Evolutionary conservation across 2,329 filamentous ascomycete genomes (phyloP).

Genomic region (Cladosporium cucumerinum): DNA sequence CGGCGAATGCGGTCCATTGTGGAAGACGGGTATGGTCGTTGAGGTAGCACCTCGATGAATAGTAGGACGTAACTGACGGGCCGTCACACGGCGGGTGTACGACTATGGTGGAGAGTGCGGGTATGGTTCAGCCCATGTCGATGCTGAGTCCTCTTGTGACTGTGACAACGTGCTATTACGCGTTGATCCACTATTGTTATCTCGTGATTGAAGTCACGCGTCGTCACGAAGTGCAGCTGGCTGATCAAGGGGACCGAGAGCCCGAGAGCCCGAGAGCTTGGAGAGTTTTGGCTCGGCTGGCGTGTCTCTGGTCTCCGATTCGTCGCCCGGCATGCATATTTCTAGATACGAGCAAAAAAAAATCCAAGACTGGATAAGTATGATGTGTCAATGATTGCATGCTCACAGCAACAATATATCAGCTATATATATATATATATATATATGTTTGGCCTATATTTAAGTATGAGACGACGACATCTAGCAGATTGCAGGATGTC

Average conservation of each 20-base stretch:
- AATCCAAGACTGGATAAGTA: background rate
- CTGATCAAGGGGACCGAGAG: background rate
- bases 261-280: background rate
- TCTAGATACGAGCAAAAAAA: too few relatives aligned
- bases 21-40: background rate
- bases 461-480: background rate
- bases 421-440: too few relatives aligned
- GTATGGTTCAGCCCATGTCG: background rate
- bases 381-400: background rate
- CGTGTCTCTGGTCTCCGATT: background rate
- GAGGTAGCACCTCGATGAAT: background rate
- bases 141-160: background rate
- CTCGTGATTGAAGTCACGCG: conserved; percentile 9
- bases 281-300: background rate
- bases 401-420: background rate
- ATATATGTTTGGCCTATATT: background rate
- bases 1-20: conserved; percentile 27
- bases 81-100: background rate
- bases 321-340: background rate
- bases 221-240: background rate
- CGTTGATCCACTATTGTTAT: conserved; percentile 10
- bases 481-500: background rate
- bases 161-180: conserved; percentile 7
- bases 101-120: background rate
- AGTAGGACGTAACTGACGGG: background rate